Evolutionary conservation across 768 basidiomycete species (phyloP).

Genomic region (Mycena metata): DNA sequence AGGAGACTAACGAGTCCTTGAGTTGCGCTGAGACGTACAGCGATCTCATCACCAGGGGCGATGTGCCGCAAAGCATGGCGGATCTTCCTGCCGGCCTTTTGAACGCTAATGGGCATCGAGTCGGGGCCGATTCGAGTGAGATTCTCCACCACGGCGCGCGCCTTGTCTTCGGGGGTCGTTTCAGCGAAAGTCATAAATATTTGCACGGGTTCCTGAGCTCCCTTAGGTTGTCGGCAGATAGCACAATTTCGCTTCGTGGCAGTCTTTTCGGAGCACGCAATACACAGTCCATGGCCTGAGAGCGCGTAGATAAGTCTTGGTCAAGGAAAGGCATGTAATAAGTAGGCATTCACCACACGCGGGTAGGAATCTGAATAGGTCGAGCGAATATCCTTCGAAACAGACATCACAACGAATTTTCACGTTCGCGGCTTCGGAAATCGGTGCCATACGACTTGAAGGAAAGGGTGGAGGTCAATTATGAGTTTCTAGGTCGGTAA

Average conservation of each 20-base stretch:
- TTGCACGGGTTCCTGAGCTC: slow-evolving; percentile 25
- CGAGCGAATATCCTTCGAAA: slow-evolving; percentile 20
- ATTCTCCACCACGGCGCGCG: slow-evolving; percentile 22
- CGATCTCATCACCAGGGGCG: slow-evolving; percentile 24
- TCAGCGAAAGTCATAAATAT: slow-evolving; percentile 32
- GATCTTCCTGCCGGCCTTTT: slow-evolving; percentile 37
- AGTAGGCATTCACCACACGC: slow-evolving; percentile 23
- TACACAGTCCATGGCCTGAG: slow-evolving; percentile 37
- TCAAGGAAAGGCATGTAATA: too few relatives aligned
- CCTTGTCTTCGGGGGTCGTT: slow-evolving; percentile 19
- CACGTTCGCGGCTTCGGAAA: slow-evolving; percentile 7
- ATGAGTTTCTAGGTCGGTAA: too few relatives aligned
- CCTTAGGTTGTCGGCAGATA: slow-evolving; percentile 34
- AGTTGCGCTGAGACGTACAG: slow-evolving; percentile 17
- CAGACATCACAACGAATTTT: slow-evolving; percentile 34
- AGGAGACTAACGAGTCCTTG: too few relatives aligned
- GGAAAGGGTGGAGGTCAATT: too few relatives aligned
- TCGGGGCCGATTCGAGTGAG: slow-evolving; percentile 25
- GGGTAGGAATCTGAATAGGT: slow-evolving; percentile 34
- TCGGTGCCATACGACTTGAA: not conserved
- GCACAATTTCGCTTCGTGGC: slow-evolving; percentile 27
- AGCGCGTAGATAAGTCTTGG: not conserved
- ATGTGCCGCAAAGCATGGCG: slow-evolving; percentile 24
- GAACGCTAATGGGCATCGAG: slow-evolving; percentile 27
- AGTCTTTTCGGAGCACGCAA: slow-evolving; percentile 31